Base-by-base conservation (phyloP, 805 yeast genomes). In the Ogataea pini region DNA sequence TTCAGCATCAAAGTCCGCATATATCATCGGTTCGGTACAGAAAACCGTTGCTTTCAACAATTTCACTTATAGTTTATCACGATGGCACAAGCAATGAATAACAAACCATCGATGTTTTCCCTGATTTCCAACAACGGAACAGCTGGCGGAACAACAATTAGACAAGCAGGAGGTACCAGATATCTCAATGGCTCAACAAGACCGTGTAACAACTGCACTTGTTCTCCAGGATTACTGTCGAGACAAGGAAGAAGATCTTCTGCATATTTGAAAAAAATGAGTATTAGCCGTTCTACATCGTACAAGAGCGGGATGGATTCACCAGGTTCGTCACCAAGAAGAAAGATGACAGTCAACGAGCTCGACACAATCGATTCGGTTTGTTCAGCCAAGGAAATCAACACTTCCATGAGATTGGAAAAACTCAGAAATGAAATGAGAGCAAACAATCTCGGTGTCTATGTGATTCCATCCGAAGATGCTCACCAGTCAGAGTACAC, bases 181-280 rank as follows among this genome's bases (percentile, higher is more conserved):
- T 47, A 47, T 22, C 19, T 48, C 8, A 49, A 50, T 39, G 51
- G 60, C 6, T 43, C 62, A n/a, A 53, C 51, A 33, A 71, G 79
- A 61, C 78, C 80, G 12, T 87, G 94, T 63, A 73, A 78, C 41
- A 82, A 86, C 69, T 87, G 96, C 70, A 85, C 89, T 2, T 87
- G 95, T 63, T 85, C 92, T 0, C 94, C 94, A 4, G 96, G 96
- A 3, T 70, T 87, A 37, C 67, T 87, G 41, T 82, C 89, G 25
- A 75, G 95, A 60, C 78, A 75, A 51, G 80, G 79, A 60, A 75
- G 84, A 57, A 72, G 88, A 57, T 75, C 86, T 16, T 75, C 86
- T 0, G 62, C 76, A 24, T 71, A 65, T 42, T 47, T 60, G 33
- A 65, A 60, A 40, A 55, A 69, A 39, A 62, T 69, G 58, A 57